These are phyloP conservation scores for Blastocystis sp. DNA, from an alignment of 352 stramenopile genomes.

Conservation along the genomic window DNA sequence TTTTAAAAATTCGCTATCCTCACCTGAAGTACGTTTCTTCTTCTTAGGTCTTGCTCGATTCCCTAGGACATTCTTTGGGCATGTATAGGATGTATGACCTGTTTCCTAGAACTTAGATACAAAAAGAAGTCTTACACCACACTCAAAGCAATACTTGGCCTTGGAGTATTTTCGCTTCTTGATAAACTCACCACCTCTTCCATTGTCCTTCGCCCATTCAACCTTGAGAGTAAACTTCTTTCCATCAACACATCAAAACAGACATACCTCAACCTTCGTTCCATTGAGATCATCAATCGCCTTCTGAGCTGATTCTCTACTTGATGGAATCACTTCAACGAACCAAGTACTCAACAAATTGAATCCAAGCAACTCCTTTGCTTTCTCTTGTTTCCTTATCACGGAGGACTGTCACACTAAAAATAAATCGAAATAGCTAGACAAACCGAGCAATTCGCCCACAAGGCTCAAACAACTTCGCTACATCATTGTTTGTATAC, in stretches of 20 bases:
- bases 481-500: conserved; percentile 78
- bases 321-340: conserved; percentile 63
- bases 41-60: conserved; percentile 70
- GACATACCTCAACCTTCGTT: conserved; percentile 50
- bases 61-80: conserved; percentile 75
- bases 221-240: conserved; percentile 72
- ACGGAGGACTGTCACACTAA: conserved; percentile 69
- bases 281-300: conserved; percentile 50
- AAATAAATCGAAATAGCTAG: not conserved
- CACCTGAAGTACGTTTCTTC: conserved; percentile 16
- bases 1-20: conserved; percentile 48
- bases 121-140: conserved; percentile 62
- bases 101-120: conserved; percentile 64
- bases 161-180: conserved; percentile 75
- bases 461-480: conserved; percentile 75
- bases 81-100: conserved; percentile 76
- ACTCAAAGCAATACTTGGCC: conserved; percentile 75
- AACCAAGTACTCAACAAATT: conserved; percentile 73
- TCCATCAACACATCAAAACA: conserved; percentile 56
- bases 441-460: conserved; percentile 70
- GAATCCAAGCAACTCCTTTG: conserved; percentile 76
- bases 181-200: conserved; percentile 72
- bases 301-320: conserved; percentile 41
- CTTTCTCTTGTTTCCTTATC: conserved; percentile 73
- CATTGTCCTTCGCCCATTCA: conserved; percentile 75